These are phyloP conservation scores for Peronospora farinosa DNA, from an alignment of 352 stramenopile genomes.

Conservation along the genomic window DNA sequence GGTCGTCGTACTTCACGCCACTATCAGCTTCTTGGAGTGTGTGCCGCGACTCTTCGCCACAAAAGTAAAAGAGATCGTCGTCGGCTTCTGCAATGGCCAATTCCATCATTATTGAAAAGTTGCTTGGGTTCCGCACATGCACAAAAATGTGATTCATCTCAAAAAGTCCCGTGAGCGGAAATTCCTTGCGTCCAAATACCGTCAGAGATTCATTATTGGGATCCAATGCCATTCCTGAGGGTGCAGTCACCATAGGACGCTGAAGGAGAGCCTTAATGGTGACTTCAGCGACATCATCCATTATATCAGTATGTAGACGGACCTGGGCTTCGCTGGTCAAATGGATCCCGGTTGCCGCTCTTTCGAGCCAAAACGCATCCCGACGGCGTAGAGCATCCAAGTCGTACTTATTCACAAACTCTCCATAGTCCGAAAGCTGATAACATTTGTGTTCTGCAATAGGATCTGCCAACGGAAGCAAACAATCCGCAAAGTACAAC, in stretches of 20 bases:
- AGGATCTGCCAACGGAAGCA: constrained; percentile 14
- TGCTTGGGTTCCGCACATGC: constrained; percentile 43
- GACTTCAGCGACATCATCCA: constrained; percentile 27
- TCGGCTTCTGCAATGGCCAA: constrained; percentile 34
- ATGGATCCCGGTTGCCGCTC: constrained; percentile 1
- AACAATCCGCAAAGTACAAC: constrained; percentile 37
- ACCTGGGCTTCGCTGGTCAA: constrained; percentile 21
- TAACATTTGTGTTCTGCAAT: constrained; percentile 15
- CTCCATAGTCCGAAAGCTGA: constrained; percentile 35
- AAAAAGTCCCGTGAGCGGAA: constrained; percentile 39
- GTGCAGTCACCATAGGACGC: constrained; percentile 28
- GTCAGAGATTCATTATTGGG: constrained; percentile 1
- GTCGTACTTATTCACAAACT: constrained; percentile 29
- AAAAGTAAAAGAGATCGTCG: constrained; percentile 43
- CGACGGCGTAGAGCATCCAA: constrained; percentile 31
- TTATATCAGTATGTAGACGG: constrained; percentile 33
- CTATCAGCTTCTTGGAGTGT: background rate
- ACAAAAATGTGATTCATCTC: constrained; percentile 25
- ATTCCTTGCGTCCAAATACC: constrained; percentile 12
- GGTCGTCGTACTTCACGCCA: background rate
- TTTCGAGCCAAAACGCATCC: constrained; percentile 25
- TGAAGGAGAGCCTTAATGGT: constrained; percentile 29
- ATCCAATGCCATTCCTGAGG: background rate
- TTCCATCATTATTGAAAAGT: constrained; percentile 44
- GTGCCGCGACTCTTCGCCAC: constrained; percentile 16